These are phyloP conservation scores for Cenchrus purpureus DNA, from an alignment of 176 grass and related monocot species.

Conservation along the genomic window DNA sequence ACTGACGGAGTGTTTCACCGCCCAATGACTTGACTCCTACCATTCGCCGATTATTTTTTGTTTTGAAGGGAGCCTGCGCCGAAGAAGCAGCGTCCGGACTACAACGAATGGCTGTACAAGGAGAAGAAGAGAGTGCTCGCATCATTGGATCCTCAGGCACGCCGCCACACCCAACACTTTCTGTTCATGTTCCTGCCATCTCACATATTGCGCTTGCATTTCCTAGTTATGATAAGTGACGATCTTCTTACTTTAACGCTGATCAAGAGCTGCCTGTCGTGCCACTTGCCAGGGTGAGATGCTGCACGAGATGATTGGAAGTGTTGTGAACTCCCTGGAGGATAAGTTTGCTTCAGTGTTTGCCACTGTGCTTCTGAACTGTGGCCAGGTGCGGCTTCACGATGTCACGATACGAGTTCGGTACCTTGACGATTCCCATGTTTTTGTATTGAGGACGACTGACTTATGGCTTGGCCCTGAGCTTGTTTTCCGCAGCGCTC, in stretches of 20 bases:
- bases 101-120: conserved; percentile 45
- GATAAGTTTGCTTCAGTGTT: conserved; percentile 50
- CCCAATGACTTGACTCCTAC: background rate
- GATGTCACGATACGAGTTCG: conserved; percentile 48
- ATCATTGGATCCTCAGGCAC: conserved; percentile 67
- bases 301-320: conserved; percentile 71
- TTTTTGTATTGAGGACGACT: conserved; percentile 45
- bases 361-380: conserved; percentile 56
- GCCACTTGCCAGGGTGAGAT: conserved; percentile 62
- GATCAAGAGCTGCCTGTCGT: background rate
- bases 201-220: background rate
- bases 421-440: conserved; percentile 55
- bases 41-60: background rate
- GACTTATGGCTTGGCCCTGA: conserved; percentile 59
- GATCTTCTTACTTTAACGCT: background rate
- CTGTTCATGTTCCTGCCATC: background rate
- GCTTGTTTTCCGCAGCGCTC: conserved; percentile 55
- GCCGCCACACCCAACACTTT: background rate
- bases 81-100: conserved; percentile 41
- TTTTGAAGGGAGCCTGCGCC: conserved; percentile 57
- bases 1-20: no score
- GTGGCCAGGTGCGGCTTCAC: conserved; percentile 54
- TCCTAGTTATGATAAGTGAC: background rate
- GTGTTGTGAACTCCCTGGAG: conserved; percentile 54
- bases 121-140: conserved; percentile 66